phyloP scores from a whole-genome alignment of 2,329 filamentous ascomycete genomes.

The Paracorniculantispora psalliotae region DNA sequence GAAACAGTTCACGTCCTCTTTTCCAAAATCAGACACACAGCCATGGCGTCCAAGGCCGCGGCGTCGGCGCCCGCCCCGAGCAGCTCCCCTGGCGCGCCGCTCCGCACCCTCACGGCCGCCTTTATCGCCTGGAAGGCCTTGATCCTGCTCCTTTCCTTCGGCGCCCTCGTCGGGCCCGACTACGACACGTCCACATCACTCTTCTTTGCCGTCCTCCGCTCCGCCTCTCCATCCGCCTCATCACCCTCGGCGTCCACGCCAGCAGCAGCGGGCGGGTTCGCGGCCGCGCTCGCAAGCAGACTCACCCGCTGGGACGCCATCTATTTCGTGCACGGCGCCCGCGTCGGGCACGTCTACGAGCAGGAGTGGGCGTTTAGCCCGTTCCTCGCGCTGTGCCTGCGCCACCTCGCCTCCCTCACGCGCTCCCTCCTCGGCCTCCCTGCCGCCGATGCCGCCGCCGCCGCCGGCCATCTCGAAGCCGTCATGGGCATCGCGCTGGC shows the following conservation, averaged over 20 bases:
- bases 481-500: conserved; percentile 62
- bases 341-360: conserved; percentile 64
- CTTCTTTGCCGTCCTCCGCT: conserved; percentile 33
- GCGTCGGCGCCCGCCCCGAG: not conserved
- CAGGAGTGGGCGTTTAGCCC: conserved; percentile 80
- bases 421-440: conserved; percentile 21
- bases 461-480: conserved; percentile 28
- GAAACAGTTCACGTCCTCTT: no score
- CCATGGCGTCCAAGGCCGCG: not conserved
- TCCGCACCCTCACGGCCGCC: conserved; percentile 23
- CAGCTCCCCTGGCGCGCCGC: conserved; percentile 14
- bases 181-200: conserved; percentile 75
- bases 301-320: conserved; percentile 77
- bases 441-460: conserved; percentile 9
- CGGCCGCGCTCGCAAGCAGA: conserved; percentile 40
- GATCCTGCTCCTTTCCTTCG: conserved; percentile 56
- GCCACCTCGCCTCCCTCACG: conserved; percentile 28
- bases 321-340: conserved; percentile 63
- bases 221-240: conserved; percentile 29
- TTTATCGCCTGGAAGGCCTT: conserved; percentile 64
- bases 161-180: conserved; percentile 47
- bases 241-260: no score
- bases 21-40: no score
- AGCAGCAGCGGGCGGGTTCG: no score
- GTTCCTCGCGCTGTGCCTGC: conserved; percentile 41